phyloP scores from a whole-genome alignment of 768 basidiomycete genomes.

The Termitomyces sp. region DNA sequence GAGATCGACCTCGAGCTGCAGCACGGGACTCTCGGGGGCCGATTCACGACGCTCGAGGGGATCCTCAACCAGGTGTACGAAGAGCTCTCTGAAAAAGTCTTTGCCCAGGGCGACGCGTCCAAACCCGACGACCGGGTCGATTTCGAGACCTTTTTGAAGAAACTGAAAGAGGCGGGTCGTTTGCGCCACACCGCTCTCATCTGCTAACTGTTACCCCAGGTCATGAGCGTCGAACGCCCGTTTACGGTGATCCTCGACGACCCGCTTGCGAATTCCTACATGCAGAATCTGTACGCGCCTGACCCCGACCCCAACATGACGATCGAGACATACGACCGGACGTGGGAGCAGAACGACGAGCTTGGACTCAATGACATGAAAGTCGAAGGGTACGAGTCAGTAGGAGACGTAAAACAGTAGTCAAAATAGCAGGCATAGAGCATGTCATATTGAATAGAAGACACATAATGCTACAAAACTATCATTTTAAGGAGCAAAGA shows the following conservation, averaged over 20 bases:
- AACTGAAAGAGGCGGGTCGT: constrained; percentile 62
- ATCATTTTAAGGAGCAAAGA: constrained; percentile 72
- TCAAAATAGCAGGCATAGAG: not conserved
- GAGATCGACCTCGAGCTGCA: constrained; percentile 92
- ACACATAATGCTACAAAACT: not conserved
- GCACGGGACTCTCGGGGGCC: constrained; percentile 91
- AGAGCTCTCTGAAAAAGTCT: constrained; percentile 85
- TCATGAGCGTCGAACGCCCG: constrained; percentile 70
- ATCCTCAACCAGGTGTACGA: constrained; percentile 93
- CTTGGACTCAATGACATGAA: constrained; percentile 89
- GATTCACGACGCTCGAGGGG: constrained; percentile 97
- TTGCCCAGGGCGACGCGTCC: constrained; percentile 63
- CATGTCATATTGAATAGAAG: not conserved
- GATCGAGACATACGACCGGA: constrained; percentile 77
- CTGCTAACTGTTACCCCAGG: constrained; percentile 32
- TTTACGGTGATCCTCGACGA: constrained; percentile 96
- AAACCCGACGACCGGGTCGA: constrained; percentile 39
- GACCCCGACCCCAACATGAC: constrained; percentile 94
- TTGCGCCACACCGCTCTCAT: not conserved
- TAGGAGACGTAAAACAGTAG: not conserved
- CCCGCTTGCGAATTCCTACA: constrained; percentile 90
- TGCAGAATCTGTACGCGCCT: constrained; percentile 96
- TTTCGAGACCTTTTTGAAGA: constrained; percentile 74
- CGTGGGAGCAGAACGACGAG: constrained; percentile 90
- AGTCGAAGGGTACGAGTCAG: constrained; percentile 64